These are phyloP conservation scores for Stagonosporopsis cucurbitacearum DNA, from an alignment of 2,329 filamentous ascomycete genomes.

Conservation along the genomic window DNA sequence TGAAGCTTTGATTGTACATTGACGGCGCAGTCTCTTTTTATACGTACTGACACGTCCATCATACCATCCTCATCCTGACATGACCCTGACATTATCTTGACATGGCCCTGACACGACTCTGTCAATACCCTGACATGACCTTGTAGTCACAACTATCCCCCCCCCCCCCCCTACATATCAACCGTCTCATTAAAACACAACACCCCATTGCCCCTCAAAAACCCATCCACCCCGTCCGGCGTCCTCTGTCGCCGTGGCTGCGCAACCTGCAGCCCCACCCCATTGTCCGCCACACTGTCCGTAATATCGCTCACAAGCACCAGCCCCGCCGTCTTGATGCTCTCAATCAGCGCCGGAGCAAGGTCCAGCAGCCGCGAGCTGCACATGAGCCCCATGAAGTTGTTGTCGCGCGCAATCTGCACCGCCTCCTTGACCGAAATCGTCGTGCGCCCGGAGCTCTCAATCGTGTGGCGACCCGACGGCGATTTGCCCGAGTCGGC, in stretches of 20 bases:
- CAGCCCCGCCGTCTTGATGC: constrained; percentile 91
- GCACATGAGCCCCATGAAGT: constrained; percentile 97
- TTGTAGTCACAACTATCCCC: no score
- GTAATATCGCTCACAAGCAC: constrained; percentile 91
- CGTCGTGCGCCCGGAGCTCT: constrained; percentile 72
- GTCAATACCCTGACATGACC: no score
- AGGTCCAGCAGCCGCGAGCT: constrained; percentile 80
- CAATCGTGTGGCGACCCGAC: constrained; percentile 50
- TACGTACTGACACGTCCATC: no score
- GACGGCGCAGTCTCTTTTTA: no score
- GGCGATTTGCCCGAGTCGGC: constrained; percentile 57
- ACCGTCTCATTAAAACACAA: constrained; percentile 93
- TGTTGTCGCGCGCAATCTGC: constrained; percentile 90
- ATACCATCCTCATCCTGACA: no score
- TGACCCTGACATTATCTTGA: no score
- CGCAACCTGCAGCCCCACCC: constrained; percentile 50
- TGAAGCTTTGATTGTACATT: no score
- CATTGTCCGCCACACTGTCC: constrained; percentile 54
- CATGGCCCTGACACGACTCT: no score
- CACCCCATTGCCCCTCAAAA: constrained; percentile 84
- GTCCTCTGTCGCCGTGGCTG: constrained; percentile 54
- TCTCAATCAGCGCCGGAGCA: constrained; percentile 88
- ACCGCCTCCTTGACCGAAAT: constrained; percentile 95
- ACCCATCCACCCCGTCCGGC: constrained; percentile 84
- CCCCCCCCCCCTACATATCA: constrained; percentile 46